Conservation (phyloP, 2,329 filamentous ascomycete genomes). For the Trichoderma sp. region DNA sequence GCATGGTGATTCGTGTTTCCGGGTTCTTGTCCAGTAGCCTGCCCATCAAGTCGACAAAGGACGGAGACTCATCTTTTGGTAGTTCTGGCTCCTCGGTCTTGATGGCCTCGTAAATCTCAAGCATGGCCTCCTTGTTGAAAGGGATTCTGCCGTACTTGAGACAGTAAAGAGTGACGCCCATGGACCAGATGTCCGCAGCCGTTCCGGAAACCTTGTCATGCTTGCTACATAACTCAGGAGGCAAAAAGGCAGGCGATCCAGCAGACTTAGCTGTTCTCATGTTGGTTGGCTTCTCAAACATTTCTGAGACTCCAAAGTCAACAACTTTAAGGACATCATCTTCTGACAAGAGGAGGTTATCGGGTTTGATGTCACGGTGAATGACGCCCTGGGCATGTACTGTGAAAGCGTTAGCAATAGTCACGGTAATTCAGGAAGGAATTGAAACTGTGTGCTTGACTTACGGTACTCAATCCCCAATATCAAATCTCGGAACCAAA, state of each 20-base stretch:
- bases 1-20: conserved; percentile 78
- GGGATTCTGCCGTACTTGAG: conserved; percentile 86
- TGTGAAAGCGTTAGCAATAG: conserved; percentile 35
- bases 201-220: conserved; percentile 87
- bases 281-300: conserved; percentile 82
- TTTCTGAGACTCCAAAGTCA: conserved; percentile 98
- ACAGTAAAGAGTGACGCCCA: conserved; percentile 95
- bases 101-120: conserved; percentile 91
- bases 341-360: conserved; percentile 86
- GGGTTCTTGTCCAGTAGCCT: conserved; percentile 84
- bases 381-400: conserved; percentile 94
- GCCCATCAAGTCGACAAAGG: conserved; percentile 73
- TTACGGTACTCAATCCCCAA: conserved; percentile 89
- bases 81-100: conserved; percentile 66
- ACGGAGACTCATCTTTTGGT: conserved; percentile 62
- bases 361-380: conserved; percentile 96
- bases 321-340: conserved; percentile 96
- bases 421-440: too few species aligned
- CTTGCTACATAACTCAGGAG: conserved; percentile 85
- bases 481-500: conserved; percentile 94
- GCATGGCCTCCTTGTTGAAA: conserved; percentile 74
- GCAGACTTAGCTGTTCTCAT: conserved; percentile 95
- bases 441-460: conserved; percentile 30
- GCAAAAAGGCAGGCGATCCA: conserved; percentile 91
- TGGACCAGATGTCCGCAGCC: conserved; percentile 96